phyloP scores from a whole-genome alignment of 768 basidiomycete species.

The Suillus bovinus region DNA sequence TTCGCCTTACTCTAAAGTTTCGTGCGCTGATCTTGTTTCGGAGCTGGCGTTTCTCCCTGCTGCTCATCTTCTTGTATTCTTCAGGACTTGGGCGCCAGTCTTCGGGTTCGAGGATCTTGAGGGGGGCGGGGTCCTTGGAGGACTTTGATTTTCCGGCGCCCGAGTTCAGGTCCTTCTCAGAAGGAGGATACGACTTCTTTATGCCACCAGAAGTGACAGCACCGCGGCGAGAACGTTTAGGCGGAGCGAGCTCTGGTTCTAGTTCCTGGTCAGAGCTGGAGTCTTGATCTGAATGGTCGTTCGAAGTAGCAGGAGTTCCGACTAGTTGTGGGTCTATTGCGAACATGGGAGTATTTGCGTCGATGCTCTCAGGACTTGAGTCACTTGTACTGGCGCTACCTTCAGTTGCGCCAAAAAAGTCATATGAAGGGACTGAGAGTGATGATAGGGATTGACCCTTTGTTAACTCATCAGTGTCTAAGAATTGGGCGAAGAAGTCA shows the following conservation, averaged over 20 bases:
- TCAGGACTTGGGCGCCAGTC: slow-evolving; percentile 90
- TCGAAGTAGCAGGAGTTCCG: slow-evolving; percentile 55
- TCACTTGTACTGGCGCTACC: slow-evolving; percentile 28
- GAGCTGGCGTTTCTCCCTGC: slow-evolving; percentile 94
- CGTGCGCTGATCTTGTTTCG: slow-evolving; percentile 96
- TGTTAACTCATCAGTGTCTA: slow-evolving; percentile 42
- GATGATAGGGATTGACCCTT: slow-evolving; percentile 31
- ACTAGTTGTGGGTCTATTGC: slow-evolving; percentile 80
- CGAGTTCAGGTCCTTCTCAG: slow-evolving; percentile 31
- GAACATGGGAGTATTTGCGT: slow-evolving; percentile 32
- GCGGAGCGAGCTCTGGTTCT: slow-evolving; percentile 23
- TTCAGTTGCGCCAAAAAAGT: slow-evolving; percentile 41
- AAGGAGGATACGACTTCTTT: slow-evolving; percentile 51
- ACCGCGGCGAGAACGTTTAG: slow-evolving; percentile 58
- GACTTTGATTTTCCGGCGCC: slow-evolving; percentile 18
- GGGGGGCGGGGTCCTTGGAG: slow-evolving; percentile 30
- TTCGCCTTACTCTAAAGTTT: slow-evolving; percentile 92
- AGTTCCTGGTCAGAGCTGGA: slow-evolving; percentile 40
- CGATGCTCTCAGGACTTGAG: slow-evolving; percentile 18
- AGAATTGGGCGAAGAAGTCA: slow-evolving; percentile 45
- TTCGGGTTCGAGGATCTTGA: slow-evolving; percentile 42
- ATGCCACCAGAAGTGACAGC: slow-evolving; percentile 76
- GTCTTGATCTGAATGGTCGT: slow-evolving; percentile 36
- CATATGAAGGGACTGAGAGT: slow-evolving; percentile 31
- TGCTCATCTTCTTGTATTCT: slow-evolving; percentile 92